Evolutionary conservation across 495 filamentous ascomycete genomes (phyloP), one percentile per base, ranked within the genome.

Genomic region (Penicillium lividum): DNA sequence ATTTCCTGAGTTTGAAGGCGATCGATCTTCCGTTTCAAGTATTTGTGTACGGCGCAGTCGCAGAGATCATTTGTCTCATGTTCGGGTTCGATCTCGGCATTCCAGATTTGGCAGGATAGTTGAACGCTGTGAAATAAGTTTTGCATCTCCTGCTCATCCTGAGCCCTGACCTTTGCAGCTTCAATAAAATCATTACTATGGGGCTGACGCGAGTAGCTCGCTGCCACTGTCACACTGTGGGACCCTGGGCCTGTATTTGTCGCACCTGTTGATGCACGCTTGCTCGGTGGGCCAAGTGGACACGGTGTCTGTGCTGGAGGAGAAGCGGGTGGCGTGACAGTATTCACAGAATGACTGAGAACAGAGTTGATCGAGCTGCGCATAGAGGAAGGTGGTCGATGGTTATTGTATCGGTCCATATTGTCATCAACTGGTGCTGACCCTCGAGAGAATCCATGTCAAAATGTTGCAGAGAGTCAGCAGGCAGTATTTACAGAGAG

Each of bases 31-130:
- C 38, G 57, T 29, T 51, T 52, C 42, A 58, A 53, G 51, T 76
- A 77, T 27, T 63, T 60, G 58, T 77, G 74, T n/a, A 76, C 65
- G 15, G 57, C 47, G 54, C 74, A 77, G 27, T 56, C 51, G 30
- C 74, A 76, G 1, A 59, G 62, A 25, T 68, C 56, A n/a, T 70
- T 67, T 8, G 65, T 64, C 13, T 78, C 75, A 54, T 78, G 76
- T 51, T 80, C 77, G n/a, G 77, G 77, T 51, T 80, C 77, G 48
- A 80, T 79, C 42, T 80, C 77, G 31, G 65, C 65, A 54, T 80
- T 79, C 63, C 72, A 80, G 18, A 80, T 77, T 5, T 53, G 53
- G 59, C 71, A 68, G 18, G 56, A 22, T 18, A 57, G 54, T 49
- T 78, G 76, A 8, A 77, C 57, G 27, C 38, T 62, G 48, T 76